phyloP scores from a whole-genome alignment of 164 flowering plant species.

The Vitis amurensis region DNA sequence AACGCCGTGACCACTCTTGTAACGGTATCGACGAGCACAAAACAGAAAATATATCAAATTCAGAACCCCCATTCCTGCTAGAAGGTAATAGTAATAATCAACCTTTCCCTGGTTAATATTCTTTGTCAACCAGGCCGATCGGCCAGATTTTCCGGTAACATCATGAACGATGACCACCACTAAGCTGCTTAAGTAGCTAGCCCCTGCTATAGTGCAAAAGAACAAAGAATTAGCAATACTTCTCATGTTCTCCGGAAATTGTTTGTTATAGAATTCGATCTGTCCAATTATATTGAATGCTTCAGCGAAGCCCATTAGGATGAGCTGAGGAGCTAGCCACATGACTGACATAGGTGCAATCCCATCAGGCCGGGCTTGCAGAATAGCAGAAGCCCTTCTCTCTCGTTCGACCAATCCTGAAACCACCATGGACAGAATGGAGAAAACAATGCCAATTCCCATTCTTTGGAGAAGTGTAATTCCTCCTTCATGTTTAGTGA shows the following conservation, averaged over 20 bases:
- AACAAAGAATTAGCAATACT: constrained; percentile 63
- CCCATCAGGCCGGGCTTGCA: constrained; percentile 14
- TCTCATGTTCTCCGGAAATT: constrained; percentile 78
- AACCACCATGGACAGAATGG: constrained; percentile 56
- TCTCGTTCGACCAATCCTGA: constrained; percentile 49
- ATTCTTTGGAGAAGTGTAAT: constrained; percentile 69
- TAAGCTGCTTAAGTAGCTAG: constrained; percentile 56
- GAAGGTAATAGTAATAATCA: constrained; percentile 58
- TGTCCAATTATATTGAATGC: constrained; percentile 71
- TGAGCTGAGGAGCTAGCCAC: constrained; percentile 82
- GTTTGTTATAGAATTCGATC: constrained; percentile 71
- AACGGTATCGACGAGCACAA: constrained; percentile 38
- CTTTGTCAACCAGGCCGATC: constrained; percentile 57
- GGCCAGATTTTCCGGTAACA: constrained; percentile 32
- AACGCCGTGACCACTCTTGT: constrained; percentile 26
- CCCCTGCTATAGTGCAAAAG: constrained; percentile 43
- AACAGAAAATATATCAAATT: constrained; percentile 47
- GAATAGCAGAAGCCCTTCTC: constrained; percentile 40
- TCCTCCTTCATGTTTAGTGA: constrained; percentile 58
- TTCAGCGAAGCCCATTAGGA: constrained; percentile 67
- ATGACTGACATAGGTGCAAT: constrained; percentile 42
- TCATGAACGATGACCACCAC: constrained; percentile 53
- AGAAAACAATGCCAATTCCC: constrained; percentile 63
- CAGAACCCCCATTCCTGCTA: constrained; percentile 50
- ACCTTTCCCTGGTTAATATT: constrained; percentile 54